Evolutionary conservation across 2,329 filamentous ascomycete genomes (phyloP), one percentile per base, ranked within the genome.

Genomic region (Aureobasidium sp.): DNA sequence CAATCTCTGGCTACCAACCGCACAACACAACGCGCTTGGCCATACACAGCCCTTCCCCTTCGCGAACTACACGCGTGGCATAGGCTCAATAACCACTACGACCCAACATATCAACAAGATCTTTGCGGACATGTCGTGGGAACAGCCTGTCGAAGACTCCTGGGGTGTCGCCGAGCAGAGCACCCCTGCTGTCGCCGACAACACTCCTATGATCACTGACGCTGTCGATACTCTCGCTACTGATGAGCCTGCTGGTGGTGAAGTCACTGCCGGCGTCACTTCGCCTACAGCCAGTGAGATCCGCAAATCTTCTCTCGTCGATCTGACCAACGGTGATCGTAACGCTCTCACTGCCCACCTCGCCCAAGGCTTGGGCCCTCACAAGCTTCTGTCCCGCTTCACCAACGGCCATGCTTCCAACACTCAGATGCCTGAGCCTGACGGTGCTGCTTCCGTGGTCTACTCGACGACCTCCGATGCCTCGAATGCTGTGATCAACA

Each of bases 1-100:
- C 33, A 60, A 60, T 27, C 57, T 60, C n/a, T 60, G 57, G 57
- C 24, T 15, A 5, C 45, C 57, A 8, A 19, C 57, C 22, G 57
- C 57, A 6, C 33, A 49, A 19, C 33, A 11, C 5, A 45, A 60
- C 35, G 12, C 14, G 15, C 24, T 12, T 24, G 57, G 57, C 14
- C 15, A 42, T 1, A 60, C 57, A 7, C 57, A 60, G 15, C 57
- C 57, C 5, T 60, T 50, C 12, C 57, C 57, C 2, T 50, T 60
- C n/a, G 12, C 22, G 3, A 4, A 40, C 4, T 58, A 47, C 22
- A 19, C n/a, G 3, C 22, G n/a, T 2, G 44, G 57, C 17, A 42
- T 49, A 33, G 45, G 35, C 4, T 6, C 22, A 24, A 42, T 45
- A 29, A 22, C 27, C 9, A 1, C 19, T 9, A 24, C 24, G 24